Base-by-base conservation (phyloP, 306 rosid species). In the Abrus pulchellus region DNA sequence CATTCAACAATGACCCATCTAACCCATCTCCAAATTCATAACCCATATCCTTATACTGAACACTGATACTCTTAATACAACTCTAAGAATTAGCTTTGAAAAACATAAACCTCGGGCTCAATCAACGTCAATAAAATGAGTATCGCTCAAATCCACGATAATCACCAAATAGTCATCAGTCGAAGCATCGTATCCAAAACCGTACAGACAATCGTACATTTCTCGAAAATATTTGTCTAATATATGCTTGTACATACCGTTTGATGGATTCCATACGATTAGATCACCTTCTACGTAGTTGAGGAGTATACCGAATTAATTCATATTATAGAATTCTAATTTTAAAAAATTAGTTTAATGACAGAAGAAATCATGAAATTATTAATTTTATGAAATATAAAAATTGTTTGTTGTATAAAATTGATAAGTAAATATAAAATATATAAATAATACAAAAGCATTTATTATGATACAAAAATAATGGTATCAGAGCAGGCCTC, bases 211-310 rank as follows among this genome's bases (percentile, higher is more conserved):
- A 0, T 1, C 13, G 3, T 8, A 1, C 1, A 14, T 0, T 1
- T 1, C 0, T 13, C 0, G 0, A 48, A 2, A 0, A 8, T 5
- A 3, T 20, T 0, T 0, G 43, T 9, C 0, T 1, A 12, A 4
- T 1, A 40, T 5, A 2, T 0, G 0, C 27, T 11, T 73, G 0
- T 29, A 7, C 5, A 12, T 2, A 41, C 55, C 55, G 1, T 7
- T 9, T 41, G 41, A 6, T 1, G 78, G 78, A 8, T 74, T 74
- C 78, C 56, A 74, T 3, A 74, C 1, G 27, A 73, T 9, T 2
- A 55, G 1, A 14, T 40, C 36, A 9, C 3, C 11, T 0, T 0
- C 1, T 1, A 1, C 5, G 32, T 69, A 12, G 12, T 2, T 1
- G 6, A 73, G 40, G 3, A 73, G 40, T 27, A 73, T 0, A 20